Base-by-base conservation (phyloP, 2,329 filamentous ascomycete genomes). In the Nannizzia gypsea region DNA sequence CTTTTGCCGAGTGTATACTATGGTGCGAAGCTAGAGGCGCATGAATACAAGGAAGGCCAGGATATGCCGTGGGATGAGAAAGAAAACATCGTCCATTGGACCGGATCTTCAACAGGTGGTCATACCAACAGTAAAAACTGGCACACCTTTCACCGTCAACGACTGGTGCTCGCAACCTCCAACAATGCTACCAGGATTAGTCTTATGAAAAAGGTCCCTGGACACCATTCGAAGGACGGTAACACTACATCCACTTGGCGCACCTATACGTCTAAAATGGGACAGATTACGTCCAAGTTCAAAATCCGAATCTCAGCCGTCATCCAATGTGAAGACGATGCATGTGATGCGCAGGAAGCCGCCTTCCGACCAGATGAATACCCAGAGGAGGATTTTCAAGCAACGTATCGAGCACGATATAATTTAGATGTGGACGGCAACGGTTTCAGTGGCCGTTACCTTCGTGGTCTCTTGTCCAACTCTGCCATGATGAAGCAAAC, bases 371-470 rank as follows among this genome's bases (percentile, higher is more conserved):
- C 28, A 5, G 28, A 22, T 66, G n/a, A 67, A 20, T 62, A 68
- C 0, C 74, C 71, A 69, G 70, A 69, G 1, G 58, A 59, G 5
- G 63, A 69, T 56, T 70, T 70, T 17, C 67, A 74, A 56, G 67
- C 67, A n/a, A 71, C 76, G 0, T 64, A 79, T 1, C 56, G 52
- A 0, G 77, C 74, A 0, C 70, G 68, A 1, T 69, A 81, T 0
- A 76, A 74, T 0, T 76, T 83, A 58, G 81, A 83, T 61, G 60
- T 81, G 1, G 81, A 83, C 66, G 81, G 81, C 1, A 83, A 83
- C 65, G 77, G 78, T 3, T 78, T 81, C 60, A 81, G 77, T 34
- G 81, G 80, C 0, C 76, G 81, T 0, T 84, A 74, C 65, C 78
- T 80, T 65, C 75, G 75, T 40, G 67, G 83, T 0, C 67, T 84